These are phyloP conservation scores for Tricholoma sp. DNA, from an alignment of 768 basidiomycete genomes.

Conservation along the genomic window DNA sequence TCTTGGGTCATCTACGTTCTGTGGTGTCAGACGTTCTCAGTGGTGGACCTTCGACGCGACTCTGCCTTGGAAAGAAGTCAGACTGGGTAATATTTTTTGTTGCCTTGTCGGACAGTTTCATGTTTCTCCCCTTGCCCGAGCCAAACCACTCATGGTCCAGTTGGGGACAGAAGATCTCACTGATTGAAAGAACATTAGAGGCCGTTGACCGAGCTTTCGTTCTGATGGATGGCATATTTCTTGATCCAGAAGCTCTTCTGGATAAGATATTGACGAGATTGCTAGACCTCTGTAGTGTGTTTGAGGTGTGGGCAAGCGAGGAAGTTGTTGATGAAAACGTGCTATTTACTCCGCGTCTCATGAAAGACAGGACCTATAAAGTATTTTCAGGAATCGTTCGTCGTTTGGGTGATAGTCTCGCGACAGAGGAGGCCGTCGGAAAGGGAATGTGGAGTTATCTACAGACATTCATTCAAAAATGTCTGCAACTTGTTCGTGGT, in stretches of 20 bases:
- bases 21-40: constrained; percentile 26
- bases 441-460: constrained; percentile 38
- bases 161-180: constrained; percentile 51
- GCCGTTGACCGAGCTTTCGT: constrained; percentile 47
- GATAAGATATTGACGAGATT: constrained; percentile 46
- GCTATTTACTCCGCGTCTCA: constrained; percentile 36
- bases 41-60: constrained; percentile 1
- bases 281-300: constrained; percentile 45
- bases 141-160: constrained; percentile 42
- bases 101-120: constrained; percentile 48
- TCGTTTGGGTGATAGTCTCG: constrained; percentile 36
- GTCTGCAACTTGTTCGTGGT: constrained; percentile 38
- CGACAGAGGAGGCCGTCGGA: constrained; percentile 23
- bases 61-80: constrained; percentile 27
- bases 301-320: constrained; percentile 58
- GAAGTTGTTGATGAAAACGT: constrained; percentile 29
- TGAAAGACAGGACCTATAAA: constrained; percentile 43
- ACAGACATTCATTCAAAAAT: constrained; percentile 35
- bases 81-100: constrained; percentile 47
- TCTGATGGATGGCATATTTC: constrained; percentile 47
- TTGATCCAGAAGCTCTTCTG: constrained; percentile 38
- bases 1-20: constrained; percentile 34
- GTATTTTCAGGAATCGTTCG: constrained; percentile 43
- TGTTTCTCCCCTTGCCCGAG: constrained; percentile 50
- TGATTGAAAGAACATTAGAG: constrained; percentile 50